phyloP scores from a whole-genome alignment of 805 yeast species.

The Zygotorulaspora florentina region DNA sequence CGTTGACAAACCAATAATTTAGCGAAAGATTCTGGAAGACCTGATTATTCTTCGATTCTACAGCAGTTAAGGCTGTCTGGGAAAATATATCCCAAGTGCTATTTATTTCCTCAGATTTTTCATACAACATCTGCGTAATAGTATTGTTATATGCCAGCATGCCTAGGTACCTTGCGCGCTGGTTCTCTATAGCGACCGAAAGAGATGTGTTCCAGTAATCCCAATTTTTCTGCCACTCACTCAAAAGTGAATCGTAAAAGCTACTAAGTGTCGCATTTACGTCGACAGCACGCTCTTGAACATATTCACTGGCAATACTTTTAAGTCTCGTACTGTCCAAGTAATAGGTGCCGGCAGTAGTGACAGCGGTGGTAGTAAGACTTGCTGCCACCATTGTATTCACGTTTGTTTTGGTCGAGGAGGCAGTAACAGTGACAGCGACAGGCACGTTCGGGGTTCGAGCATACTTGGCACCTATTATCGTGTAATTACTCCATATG shows the following conservation, averaged over 20 bases:
- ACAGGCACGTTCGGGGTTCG: neutral
- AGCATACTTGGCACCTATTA: neutral
- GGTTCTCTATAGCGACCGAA: conserved; percentile 1
- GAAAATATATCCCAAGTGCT: conserved; percentile 12
- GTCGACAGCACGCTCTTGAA: neutral
- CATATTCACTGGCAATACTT: conserved; percentile 1
- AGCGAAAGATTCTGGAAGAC: conserved; percentile 8
- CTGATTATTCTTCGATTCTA: neutral
- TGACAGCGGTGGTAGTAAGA: neutral
- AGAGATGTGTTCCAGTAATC: conserved; percentile 12
- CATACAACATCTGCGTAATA: conserved; percentile 8
- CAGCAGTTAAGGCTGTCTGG: conserved; percentile 11
- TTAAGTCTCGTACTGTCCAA: conserved; percentile 2
- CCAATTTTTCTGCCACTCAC: conserved; percentile 3
- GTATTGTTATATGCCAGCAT: conserved; percentile 11
- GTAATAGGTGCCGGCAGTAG: neutral
- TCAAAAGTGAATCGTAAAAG: neutral
- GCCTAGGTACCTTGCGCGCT: conserved; percentile 1
- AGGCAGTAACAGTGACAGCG: neutral
- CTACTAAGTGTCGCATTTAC: neutral
- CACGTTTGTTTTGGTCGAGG: conserved; percentile 3
- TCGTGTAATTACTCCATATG: conserved; percentile 12
- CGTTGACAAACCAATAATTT: conserved; percentile 13
- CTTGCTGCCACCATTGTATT: conserved; percentile 1
- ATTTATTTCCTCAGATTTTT: conserved; percentile 15